A percentile compares a stretch with the other conserved stretches of the same genome.
phyloP scores from a whole-genome alignment of 768 basidiomycete species.

The Hortiboletus campestris region DNA sequence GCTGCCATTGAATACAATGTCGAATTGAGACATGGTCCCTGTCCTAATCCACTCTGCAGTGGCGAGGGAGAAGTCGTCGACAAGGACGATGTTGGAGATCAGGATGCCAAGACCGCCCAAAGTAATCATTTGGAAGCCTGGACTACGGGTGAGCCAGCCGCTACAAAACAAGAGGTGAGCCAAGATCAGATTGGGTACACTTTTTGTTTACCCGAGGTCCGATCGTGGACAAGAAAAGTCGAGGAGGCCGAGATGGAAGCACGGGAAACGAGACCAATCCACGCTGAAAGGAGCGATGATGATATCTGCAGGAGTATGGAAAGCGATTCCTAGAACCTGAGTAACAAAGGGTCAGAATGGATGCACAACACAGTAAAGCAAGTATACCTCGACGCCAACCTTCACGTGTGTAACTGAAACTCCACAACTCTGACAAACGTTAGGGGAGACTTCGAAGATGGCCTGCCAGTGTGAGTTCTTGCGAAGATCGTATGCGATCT shows the following conservation, averaged over 20 bases:
- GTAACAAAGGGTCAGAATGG: neutral
- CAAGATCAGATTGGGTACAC: too few relatives aligned
- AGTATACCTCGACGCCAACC: slow-evolving; percentile 7
- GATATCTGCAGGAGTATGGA: slow-evolving; percentile 14
- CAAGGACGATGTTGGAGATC: slow-evolving; percentile 8
- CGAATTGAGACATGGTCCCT: too few relatives aligned
- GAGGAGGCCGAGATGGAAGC: slow-evolving; percentile 17
- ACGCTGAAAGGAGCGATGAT: slow-evolving; percentile 26
- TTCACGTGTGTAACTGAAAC: slow-evolving; percentile 1
- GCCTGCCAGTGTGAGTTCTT: slow-evolving; percentile 15
- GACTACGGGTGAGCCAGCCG: slow-evolving; percentile 24
- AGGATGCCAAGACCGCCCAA: slow-evolving; percentile 11
- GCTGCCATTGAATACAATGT: too few relatives aligned
- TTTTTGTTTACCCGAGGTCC: too few relatives aligned
- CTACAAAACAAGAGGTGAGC: too few relatives aligned
- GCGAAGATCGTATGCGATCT: slow-evolving; percentile 24
- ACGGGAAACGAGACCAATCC: slow-evolving; percentile 26
- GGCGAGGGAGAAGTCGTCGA: too few relatives aligned
- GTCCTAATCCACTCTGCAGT: too few relatives aligned
- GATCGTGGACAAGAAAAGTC: too few relatives aligned
- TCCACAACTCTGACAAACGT: slow-evolving; percentile 21
- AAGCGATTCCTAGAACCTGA: slow-evolving; percentile 22
- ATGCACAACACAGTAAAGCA: neutral
- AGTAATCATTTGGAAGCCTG: slow-evolving; percentile 24
- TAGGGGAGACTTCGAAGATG: slow-evolving; percentile 11